Percentiles rank a stretch among this genome's conserved stretches.
These are phyloP conservation scores for Scalesia atractyloides DNA, from an alignment of 129 eudicot genomes.

Conservation along the genomic window DNA sequence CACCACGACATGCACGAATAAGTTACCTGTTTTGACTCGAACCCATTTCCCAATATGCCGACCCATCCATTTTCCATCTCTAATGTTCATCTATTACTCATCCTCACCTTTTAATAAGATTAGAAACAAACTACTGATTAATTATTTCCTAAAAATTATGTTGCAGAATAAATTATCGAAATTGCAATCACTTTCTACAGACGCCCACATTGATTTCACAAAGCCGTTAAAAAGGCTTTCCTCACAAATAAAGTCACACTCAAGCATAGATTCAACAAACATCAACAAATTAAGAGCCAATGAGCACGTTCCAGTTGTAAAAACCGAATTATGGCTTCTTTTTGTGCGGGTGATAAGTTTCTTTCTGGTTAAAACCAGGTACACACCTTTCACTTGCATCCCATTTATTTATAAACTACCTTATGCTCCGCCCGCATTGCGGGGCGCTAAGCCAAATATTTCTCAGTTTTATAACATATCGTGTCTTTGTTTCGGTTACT, in stretches of 20 bases:
- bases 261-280: conserved; percentile 39
- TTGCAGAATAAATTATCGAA: conserved; percentile 79
- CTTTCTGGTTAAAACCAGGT: conserved; percentile 73
- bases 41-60: not conserved
- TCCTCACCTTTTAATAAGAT: not conserved
- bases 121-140: not conserved
- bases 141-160: conserved; percentile 17
- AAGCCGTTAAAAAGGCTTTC: conserved; percentile 66
- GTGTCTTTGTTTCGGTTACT: no score
- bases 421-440: no score
- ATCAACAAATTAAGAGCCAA: conserved; percentile 33
- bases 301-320: conserved; percentile 32
- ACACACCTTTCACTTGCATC: conserved; percentile 16
- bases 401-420: not conserved
- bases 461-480: no score
- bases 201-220: conserved; percentile 54
- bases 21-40: not conserved
- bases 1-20: not conserved
- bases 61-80: not conserved
- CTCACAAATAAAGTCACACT: conserved; percentile 33
- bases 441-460: no score
- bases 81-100: conserved; percentile 1
- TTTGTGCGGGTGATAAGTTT: conserved; percentile 79
- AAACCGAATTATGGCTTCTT: conserved; percentile 70
- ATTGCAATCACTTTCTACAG: conserved; percentile 52